phyloP scores from a whole-genome alignment of 2,329 filamentous ascomycete genomes.

The Ophiostoma pallidulum region DNA sequence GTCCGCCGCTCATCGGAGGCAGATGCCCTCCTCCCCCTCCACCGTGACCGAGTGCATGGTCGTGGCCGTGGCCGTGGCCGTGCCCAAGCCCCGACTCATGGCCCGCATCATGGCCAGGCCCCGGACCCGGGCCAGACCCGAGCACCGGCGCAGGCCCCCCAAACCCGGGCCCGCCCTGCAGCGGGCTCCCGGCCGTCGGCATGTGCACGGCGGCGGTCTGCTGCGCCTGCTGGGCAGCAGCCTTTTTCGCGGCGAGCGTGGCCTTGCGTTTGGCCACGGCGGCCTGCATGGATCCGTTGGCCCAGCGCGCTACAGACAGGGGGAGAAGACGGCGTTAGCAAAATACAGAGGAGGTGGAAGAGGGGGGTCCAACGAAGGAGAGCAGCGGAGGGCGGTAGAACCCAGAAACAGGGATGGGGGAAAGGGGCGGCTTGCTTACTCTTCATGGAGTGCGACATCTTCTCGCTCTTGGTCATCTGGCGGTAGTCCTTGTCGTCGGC shows the following conservation, averaged over 20 bases:
- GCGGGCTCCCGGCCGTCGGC: too few species aligned
- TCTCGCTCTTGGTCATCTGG: constrained; percentile 55
- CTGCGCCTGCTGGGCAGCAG: too few species aligned
- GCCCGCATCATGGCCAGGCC: too few species aligned
- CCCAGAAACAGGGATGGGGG: not conserved
- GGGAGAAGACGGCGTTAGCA: constrained; percentile 7
- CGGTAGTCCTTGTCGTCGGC: constrained; percentile 44
- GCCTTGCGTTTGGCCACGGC: constrained; percentile 53
- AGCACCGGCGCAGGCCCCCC: too few species aligned
- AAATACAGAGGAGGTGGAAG: too few species aligned
- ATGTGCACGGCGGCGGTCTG: constrained; percentile 15
- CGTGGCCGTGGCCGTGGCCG: too few species aligned
- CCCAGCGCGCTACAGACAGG: constrained; percentile 55
- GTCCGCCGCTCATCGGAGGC: too few species aligned
- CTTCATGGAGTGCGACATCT: constrained; percentile 58
- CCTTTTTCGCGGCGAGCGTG: constrained; percentile 50
- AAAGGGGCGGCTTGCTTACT: constrained; percentile 43
- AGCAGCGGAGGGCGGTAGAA: not conserved
- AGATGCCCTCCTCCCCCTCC: too few species aligned
- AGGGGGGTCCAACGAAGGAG: not conserved
- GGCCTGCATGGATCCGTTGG: constrained; percentile 49
- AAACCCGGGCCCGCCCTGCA: too few species aligned
- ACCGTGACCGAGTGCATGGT: too few species aligned
- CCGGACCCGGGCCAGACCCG: too few species aligned
- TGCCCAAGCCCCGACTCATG: too few species aligned